Percentiles rank a stretch among this genome's conserved stretches.
Evolutionary conservation across 2,329 filamentous ascomycete species (phyloP).

Genomic region (Seiridium unicorne): DNA sequence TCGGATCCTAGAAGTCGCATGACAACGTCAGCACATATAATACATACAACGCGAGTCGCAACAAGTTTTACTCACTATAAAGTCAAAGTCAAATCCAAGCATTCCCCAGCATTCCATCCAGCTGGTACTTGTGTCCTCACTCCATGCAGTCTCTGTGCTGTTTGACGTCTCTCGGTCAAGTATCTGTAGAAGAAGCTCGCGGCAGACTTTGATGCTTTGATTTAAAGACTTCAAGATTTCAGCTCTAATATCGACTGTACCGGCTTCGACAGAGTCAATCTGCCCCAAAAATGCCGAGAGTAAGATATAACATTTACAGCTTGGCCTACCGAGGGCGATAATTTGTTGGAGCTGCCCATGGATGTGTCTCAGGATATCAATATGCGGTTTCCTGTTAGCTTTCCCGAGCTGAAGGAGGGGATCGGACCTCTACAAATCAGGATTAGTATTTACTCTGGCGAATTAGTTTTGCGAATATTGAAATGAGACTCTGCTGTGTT

Average conservation of each 20-base stretch:
- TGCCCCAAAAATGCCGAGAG: slow-evolving; percentile 18
- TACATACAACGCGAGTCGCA: no score
- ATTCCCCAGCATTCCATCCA: background rate
- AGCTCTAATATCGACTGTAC: background rate
- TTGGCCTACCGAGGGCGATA: slow-evolving; percentile 18
- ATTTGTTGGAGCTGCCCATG: slow-evolving; percentile 18
- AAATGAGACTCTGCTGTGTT: no score
- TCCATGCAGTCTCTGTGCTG: background rate
- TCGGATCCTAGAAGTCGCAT: background rate
- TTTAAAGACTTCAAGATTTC: background rate
- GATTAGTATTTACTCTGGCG: no score
- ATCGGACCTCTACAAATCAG: background rate
- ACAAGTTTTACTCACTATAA: background rate
- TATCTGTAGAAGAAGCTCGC: background rate
- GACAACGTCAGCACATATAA: no score
- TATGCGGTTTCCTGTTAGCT: slow-evolving; percentile 13
- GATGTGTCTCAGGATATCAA: slow-evolving; percentile 13
- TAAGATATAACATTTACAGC: slow-evolving; percentile 20
- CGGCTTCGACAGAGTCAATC: slow-evolving; percentile 14
- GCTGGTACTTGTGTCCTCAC: background rate
- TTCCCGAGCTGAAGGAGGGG: slow-evolving; percentile 14
- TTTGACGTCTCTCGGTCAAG: background rate
- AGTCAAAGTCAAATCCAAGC: background rate
- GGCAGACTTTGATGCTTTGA: background rate
- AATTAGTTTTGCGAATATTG: no score